These are phyloP conservation scores for Aspergillus olivimuriae DNA, from an alignment of 495 filamentous ascomycete genomes.

Conservation along the genomic window DNA sequence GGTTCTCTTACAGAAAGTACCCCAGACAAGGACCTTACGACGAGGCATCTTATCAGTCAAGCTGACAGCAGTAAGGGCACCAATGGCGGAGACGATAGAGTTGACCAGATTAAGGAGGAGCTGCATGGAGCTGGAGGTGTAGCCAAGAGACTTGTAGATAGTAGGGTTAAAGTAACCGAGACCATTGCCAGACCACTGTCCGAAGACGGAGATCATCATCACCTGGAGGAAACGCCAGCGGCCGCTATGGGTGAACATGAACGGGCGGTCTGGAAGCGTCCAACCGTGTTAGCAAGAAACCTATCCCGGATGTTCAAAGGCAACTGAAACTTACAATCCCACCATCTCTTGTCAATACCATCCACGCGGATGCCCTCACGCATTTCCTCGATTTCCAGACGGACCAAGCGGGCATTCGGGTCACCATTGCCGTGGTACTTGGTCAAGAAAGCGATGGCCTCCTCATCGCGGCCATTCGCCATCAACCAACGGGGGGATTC, in stretches of 20 bases:
- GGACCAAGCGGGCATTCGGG: conserved; percentile 45
- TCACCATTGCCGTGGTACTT: conserved; percentile 55
- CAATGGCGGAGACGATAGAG: conserved; percentile 60
- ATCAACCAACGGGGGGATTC: conserved; percentile 56
- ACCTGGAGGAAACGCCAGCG: conserved; percentile 58
- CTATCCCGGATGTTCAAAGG: too few species aligned
- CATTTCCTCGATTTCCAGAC: conserved; percentile 53
- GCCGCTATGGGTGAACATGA: conserved; percentile 51
- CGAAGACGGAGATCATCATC: conserved; percentile 55
- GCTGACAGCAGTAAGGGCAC: conserved; percentile 58
- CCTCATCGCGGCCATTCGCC: conserved; percentile 45
- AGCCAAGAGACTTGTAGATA: conserved; percentile 33
- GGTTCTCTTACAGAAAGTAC: conserved; percentile 51
- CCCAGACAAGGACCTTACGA: conserved; percentile 51
- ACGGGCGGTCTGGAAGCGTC: conserved; percentile 46
- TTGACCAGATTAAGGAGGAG: conserved; percentile 60
- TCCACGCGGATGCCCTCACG: conserved; percentile 48
- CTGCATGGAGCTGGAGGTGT: conserved; percentile 43
- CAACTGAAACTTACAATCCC: conserved; percentile 46
- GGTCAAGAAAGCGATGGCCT: conserved; percentile 46
- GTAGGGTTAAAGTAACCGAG: conserved; percentile 42
- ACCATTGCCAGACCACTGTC: conserved; percentile 45
- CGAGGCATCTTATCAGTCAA: conserved; percentile 62
- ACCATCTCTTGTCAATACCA: conserved; percentile 58
- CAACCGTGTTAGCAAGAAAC: too few species aligned